Base-by-base conservation (phyloP, 202 grass and related monocot species). In the Panicum hallii region DNA sequence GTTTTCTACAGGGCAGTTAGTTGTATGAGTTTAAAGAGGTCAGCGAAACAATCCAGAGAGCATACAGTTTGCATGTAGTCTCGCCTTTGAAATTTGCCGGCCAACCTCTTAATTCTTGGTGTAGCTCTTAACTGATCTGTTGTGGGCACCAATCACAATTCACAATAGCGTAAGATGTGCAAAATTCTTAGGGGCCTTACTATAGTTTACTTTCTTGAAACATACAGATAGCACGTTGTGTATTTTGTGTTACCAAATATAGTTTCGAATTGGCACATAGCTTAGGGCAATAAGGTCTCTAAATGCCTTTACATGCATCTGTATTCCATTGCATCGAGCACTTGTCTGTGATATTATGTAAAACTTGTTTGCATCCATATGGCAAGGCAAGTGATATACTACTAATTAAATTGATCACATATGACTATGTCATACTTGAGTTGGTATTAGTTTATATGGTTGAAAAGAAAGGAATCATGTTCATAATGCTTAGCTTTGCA, bases 21-120 rank as follows among this genome's bases (percentile, higher is more conserved):
- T 68, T 47, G 5, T 34, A 9, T 41, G 66, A 67, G 60, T 11
- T 75, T 71, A 55, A 22, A 53, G 32, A 75, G 63, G 14, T 67
- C 10, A 38, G 2, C 20, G 23, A 69, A 55, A 13, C 17, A 42
- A 49, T 56, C 41, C n/a, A 55, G 28, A 16, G 61, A 28, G 68
- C 44, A 45, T 83, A 9, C 38, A 23, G 54, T 9, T 78, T 56
- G 20, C 47, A 5, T 68, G 26, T 72, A 36, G 7, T 65, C 0
- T 67, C 11, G 9, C n/a, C 34, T 83, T 78, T 61, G 55, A 79
- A 76, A 66, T 67, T 22, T 85, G 4, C 55, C 38, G 17, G 7
- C 28, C 10, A 20, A 40, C 14, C 7, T 65, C n/a, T 80, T 63
- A 9, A 52, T 13, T 67, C 63, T 62, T 80, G 48, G 14, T 53